Conservation (phyloP, 2,329 filamentous ascomycete genomes). For the Aureobasidium subglaciale region DNA sequence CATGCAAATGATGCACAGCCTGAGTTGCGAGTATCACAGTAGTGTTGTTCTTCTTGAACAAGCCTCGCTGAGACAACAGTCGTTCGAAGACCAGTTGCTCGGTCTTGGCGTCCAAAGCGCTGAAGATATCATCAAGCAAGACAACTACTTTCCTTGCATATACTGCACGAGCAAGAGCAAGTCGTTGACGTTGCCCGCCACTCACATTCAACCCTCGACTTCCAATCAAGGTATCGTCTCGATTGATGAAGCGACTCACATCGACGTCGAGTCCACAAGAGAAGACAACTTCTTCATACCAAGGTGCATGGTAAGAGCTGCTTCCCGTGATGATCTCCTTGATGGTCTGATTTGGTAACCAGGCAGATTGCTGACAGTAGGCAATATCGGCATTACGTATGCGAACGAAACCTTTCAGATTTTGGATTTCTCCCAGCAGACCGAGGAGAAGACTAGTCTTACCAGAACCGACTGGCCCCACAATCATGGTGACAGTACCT, state of each 20-base stretch:
- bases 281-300: slow-evolving; percentile 63
- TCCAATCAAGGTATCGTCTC: slow-evolving; percentile 66
- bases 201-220: slow-evolving; percentile 79
- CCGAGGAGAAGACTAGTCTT: neutral
- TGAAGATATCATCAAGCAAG: slow-evolving; percentile 73
- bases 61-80: slow-evolving; percentile 35
- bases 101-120: slow-evolving; percentile 59
- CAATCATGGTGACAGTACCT: neutral
- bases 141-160: slow-evolving; percentile 72
- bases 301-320: slow-evolving; percentile 52
- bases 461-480: neutral
- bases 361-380: slow-evolving; percentile 32
- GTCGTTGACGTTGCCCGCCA: slow-evolving; percentile 75
- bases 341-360: slow-evolving; percentile 77
- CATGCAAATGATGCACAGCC: slow-evolving; percentile 21
- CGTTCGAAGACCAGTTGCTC: slow-evolving; percentile 35
- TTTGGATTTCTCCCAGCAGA: neutral
- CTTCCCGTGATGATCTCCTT: slow-evolving; percentile 74
- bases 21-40: slow-evolving; percentile 42
- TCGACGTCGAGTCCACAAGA: slow-evolving; percentile 72
- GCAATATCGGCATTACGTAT: neutral
- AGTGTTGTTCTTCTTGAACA: slow-evolving; percentile 32
- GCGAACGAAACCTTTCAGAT: neutral
- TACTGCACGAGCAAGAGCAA: slow-evolving; percentile 63
- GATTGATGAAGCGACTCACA: slow-evolving; percentile 67